Evolutionary conservation across 139 green algal species (phyloP).

Genomic region (Chlamydomonas sp.): DNA sequence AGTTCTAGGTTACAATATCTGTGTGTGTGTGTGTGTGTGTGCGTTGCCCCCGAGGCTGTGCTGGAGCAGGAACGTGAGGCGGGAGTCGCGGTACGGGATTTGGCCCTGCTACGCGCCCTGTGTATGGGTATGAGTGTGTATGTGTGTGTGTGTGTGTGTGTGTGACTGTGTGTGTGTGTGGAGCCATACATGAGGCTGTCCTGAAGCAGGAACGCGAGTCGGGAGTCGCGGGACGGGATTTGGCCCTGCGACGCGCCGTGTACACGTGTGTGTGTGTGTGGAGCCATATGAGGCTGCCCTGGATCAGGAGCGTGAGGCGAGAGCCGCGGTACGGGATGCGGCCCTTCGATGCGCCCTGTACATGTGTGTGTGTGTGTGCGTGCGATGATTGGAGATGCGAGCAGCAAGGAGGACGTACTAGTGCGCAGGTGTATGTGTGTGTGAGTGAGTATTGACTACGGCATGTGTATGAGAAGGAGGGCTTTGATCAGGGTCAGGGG

Average conservation of each 20-base stretch:
- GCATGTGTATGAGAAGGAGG: too few relatives aligned
- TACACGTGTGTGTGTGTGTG: too few relatives aligned
- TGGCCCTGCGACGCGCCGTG: conserved; percentile 38
- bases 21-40: too few relatives aligned
- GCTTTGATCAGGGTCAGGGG: too few relatives aligned
- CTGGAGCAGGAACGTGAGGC: conserved; percentile 96
- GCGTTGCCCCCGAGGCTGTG: conserved; percentile 36
- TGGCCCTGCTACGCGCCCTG: conserved; percentile 41
- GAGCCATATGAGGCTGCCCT: conserved; percentile 54
- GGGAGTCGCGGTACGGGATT: conserved; percentile 92
- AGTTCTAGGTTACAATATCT: not conserved
- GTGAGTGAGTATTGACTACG: too few relatives aligned
- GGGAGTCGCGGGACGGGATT: conserved; percentile 92
- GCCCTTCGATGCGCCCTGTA: not conserved
- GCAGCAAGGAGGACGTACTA: too few relatives aligned
- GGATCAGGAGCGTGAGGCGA: conserved; percentile 94
- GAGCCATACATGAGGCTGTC: too few relatives aligned
- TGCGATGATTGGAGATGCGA: too few relatives aligned
- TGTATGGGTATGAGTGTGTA: not conserved
- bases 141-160: too few relatives aligned
- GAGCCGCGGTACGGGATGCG: conserved; percentile 95
- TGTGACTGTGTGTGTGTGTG: too few relatives aligned
- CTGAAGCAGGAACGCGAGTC: too few relatives aligned
- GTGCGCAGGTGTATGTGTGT: too few relatives aligned
- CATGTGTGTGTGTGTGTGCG: not conserved